Base-by-base conservation (phyloP, 495 filamentous ascomycete species). In the Trichoderma erinaceum region DNA sequence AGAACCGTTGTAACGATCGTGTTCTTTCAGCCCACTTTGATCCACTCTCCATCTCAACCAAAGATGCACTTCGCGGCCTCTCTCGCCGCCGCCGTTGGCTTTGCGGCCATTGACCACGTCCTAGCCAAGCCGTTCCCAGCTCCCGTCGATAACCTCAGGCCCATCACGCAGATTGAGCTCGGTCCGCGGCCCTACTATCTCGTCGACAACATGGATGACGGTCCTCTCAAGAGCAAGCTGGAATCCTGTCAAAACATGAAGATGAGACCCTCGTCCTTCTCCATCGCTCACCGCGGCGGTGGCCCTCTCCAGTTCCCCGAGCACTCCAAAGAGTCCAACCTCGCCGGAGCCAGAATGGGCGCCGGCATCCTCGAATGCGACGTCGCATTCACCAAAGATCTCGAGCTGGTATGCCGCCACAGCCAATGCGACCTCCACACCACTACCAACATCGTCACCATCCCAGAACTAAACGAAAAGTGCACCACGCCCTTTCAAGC, bases 351-450 rank as follows among this genome's bases (percentile, higher is more conserved):
- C 0, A 76, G 86, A 32, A 85, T 85, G 84, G 87, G 86, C n/a
- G 86, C 87, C 1, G 86, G 86, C 25, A 81, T 89, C 69, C 76
- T 87, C 27, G 87, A 89, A 69, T 89, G 87, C 74, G 87, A 89
- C 72, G 86, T 87, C 11, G 77, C 81, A 13, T 89, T 89, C 73
- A 88, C 87, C 63, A 80, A 75, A 61, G 87, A 89, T 73, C 78
- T 77, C 35, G 71, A 84, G 72, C 83, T 89, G 66, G 86, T 89
- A 41, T 89, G 87, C 74, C 83, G 87, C 10, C 87, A 89, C 72
- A 79, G 80, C 21, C 84, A 85, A 52, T 89, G 87, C 75, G 87
- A 89, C 71, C 76, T 89, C 46, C 86, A 88, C 75, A 85, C 80
- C 1, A 89, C 87, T 15, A 87, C 87, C 70, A 84, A 89, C 76